Evolutionary conservation across 1,139 yeast species (phyloP).

Genomic region (Saccharomyces hybrid): DNA sequence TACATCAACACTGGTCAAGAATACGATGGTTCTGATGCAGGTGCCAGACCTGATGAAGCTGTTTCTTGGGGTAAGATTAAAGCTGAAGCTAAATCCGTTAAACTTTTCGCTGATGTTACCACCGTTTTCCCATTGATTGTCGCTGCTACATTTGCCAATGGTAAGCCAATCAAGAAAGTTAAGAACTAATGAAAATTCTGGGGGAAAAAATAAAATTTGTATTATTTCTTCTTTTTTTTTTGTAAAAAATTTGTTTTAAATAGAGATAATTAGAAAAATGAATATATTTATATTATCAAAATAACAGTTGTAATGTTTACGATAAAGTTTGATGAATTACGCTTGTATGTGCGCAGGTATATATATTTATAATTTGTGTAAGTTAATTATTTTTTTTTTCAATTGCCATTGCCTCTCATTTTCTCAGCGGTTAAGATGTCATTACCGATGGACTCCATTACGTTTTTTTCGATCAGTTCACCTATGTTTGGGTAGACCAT

Average conservation of each 20-base stretch:
- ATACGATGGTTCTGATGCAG: constrained; percentile 97
- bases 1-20: constrained; percentile 97
- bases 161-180: constrained; percentile 22
- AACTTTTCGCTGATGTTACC: constrained; percentile 94
- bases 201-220: background rate
- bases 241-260: background rate
- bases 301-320: background rate
- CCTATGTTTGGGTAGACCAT: constrained; percentile 70
- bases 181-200: background rate
- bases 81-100: constrained; percentile 84
- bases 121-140: constrained; percentile 91
- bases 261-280: background rate
- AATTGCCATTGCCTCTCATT: constrained; percentile 48
- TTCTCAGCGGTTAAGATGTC: constrained; percentile 68
- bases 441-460: constrained; percentile 64
- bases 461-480: constrained; percentile 63
- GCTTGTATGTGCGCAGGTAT: background rate
- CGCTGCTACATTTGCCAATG: constrained; percentile 90
- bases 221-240: background rate
- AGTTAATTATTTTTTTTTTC: background rate
- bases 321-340: background rate
- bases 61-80: constrained; percentile 98
- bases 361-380: background rate
- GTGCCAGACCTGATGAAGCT: constrained; percentile 98
- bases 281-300: background rate